These are phyloP conservation scores for Asterophora parasitica DNA, from an alignment of 768 basidiomycete genomes.

Conservation along the genomic window DNA sequence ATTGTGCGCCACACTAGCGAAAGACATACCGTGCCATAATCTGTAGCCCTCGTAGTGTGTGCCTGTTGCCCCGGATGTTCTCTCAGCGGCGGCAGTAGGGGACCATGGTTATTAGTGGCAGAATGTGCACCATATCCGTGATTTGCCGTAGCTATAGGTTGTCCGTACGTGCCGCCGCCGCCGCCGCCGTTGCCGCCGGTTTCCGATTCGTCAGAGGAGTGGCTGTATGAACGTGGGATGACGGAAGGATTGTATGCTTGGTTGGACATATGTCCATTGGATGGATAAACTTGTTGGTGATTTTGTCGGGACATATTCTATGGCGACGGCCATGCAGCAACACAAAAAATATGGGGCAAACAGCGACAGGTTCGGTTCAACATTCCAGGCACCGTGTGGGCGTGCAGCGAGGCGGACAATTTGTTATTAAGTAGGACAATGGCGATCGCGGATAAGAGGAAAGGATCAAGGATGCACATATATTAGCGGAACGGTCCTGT, in stretches of 20 bases:
- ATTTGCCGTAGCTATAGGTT: conserved; percentile 5
- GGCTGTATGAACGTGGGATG: conserved; percentile 14
- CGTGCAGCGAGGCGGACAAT: conserved; percentile 1
- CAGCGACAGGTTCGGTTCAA: not conserved
- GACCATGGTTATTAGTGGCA: not conserved
- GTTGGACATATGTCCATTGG: conserved; percentile 2
- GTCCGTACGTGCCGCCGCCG: conserved; percentile 10
- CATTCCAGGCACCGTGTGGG: conserved; percentile 12
- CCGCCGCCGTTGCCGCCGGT: conserved; percentile 14
- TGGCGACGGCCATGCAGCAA: conserved; percentile 7
- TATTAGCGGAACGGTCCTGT: conserved; percentile 11
- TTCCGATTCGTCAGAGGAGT: conserved; percentile 16
- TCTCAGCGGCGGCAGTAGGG: not conserved
- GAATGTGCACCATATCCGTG: conserved; percentile 5
- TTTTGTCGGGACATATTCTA: conserved; percentile 12
- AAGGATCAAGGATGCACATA: conserved; percentile 1
- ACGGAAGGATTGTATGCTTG: conserved; percentile 8
- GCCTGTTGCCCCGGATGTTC: not conserved
- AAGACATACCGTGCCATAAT: conserved; percentile 2
- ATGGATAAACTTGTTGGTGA: conserved; percentile 9
- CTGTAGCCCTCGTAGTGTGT: not conserved
- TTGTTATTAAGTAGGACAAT: not conserved
- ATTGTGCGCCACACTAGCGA: conserved; percentile 12
- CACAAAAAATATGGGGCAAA: conserved; percentile 15
- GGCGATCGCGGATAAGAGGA: conserved; percentile 1